Evolutionary conservation across 306 rosid genomes (phyloP).

Genomic region (Alnus rubra): DNA sequence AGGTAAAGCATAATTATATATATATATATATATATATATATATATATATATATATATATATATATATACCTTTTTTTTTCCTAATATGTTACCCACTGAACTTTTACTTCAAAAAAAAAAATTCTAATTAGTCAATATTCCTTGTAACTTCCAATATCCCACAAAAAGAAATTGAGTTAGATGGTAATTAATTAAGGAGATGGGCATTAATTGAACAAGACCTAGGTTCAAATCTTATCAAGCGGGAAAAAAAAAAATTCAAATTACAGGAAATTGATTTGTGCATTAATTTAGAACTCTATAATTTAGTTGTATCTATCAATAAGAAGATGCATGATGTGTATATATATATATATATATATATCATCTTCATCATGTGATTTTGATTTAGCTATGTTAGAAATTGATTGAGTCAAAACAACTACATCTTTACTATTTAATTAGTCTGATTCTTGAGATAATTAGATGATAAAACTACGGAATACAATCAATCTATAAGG

Average conservation of each 20-base stretch:
- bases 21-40: no score
- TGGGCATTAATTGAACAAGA: background rate
- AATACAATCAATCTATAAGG: no score
- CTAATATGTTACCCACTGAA: background rate
- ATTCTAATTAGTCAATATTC: background rate
- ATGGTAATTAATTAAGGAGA: constrained; percentile 31
- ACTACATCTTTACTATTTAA: background rate
- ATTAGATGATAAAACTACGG: no score
- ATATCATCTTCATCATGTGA: no score
- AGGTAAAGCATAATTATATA: background rate
- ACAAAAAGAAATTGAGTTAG: constrained; percentile 8
- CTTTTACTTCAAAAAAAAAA: background rate
- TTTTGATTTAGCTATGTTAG: no score
- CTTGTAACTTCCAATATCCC: background rate
- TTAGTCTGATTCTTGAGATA: background rate
- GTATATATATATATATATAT: no score
- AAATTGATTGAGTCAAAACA: no score
- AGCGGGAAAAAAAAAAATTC: background rate
- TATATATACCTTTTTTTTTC: background rate
- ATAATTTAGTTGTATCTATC: no score
- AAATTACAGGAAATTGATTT: no score
- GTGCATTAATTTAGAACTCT: no score
- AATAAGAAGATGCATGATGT: no score
- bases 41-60: no score
- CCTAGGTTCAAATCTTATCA: background rate